These are phyloP conservation scores for Aspergillus versicolor DNA, from an alignment of 2,329 filamentous ascomycete species.

Conservation along the genomic window DNA sequence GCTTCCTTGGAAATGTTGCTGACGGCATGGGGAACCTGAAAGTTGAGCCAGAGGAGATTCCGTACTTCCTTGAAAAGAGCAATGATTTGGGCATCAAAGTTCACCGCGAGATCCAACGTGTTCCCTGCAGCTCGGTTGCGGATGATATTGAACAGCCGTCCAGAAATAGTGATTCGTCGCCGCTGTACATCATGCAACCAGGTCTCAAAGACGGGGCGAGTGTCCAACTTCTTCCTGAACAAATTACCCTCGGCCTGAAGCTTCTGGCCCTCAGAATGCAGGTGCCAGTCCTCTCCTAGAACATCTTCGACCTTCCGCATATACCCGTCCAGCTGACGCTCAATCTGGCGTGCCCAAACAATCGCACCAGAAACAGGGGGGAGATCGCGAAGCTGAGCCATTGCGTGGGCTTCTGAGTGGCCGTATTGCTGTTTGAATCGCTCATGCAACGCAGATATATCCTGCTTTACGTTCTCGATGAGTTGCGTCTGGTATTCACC, in stretches of 20 bases:
- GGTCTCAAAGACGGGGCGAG: conserved; percentile 87
- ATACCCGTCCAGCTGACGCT: conserved; percentile 90
- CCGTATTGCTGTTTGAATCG: conserved; percentile 99
- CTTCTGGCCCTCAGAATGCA: conserved; percentile 94
- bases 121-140: conserved; percentile 90
- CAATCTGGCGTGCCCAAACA: conserved; percentile 96
- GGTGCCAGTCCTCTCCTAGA: conserved; percentile 87
- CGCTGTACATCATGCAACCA: conserved; percentile 90
- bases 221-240: conserved; percentile 95
- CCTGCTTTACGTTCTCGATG: conserved; percentile 96
- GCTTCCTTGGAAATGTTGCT: conserved; percentile 97
- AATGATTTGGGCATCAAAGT: conserved; percentile 96
- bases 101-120: conserved; percentile 82
- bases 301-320: conserved; percentile 99
- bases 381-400: conserved; percentile 94
- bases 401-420: conserved; percentile 94
- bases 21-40: conserved; percentile 88
- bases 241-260: conserved; percentile 86
- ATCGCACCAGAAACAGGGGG: conserved; percentile 96
- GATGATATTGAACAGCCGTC: conserved; percentile 84
- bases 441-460: conserved; percentile 89
- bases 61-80: conserved; percentile 98
- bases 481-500: conserved; percentile 97
- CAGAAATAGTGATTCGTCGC: conserved; percentile 86
- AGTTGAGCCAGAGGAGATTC: conserved; percentile 93